Conservation (phyloP, 805 yeast genomes). For the Pichia sporocuriosa region DNA sequence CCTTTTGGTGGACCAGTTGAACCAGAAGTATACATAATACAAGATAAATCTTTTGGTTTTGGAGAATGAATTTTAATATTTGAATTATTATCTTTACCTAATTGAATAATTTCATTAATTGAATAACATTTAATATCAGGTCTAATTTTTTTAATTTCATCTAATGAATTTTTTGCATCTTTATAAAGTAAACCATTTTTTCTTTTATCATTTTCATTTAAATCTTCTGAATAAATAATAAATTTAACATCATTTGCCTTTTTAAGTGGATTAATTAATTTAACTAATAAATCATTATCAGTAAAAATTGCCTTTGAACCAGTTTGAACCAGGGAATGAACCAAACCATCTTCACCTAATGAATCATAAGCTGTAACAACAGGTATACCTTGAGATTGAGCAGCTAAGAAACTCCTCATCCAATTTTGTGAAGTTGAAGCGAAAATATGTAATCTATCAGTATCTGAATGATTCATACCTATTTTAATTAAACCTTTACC, state of each 20-base stretch:
- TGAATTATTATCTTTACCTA: constrained; percentile 52
- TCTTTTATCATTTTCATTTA: constrained; percentile 59
- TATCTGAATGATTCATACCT: constrained; percentile 60
- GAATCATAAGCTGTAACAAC: constrained; percentile 96
- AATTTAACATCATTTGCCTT: constrained; percentile 53
- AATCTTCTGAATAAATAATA: constrained; percentile 63
- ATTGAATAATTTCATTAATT: constrained; percentile 53
- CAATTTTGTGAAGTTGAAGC: constrained; percentile 85
- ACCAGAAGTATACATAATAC: constrained; percentile 86
- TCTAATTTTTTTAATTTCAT: constrained; percentile 54
- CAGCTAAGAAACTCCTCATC: constrained; percentile 82
- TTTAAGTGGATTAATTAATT: constrained; percentile 66
- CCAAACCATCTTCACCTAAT: constrained; percentile 80
- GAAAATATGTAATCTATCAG: constrained; percentile 69
- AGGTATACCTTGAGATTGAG: constrained; percentile 73
- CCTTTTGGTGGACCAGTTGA: constrained; percentile 85
- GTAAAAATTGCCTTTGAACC: constrained; percentile 74
- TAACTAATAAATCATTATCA: constrained; percentile 64
- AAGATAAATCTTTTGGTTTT: constrained; percentile 51
- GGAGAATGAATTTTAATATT: constrained; percentile 38
- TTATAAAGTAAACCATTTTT: constrained; percentile 51
- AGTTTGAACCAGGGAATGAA: constrained; percentile 80
- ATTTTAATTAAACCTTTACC: constrained; percentile 72
- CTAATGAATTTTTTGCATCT: constrained; percentile 51
- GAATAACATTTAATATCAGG: constrained; percentile 70